Base-by-base conservation (phyloP, 2,329 filamentous ascomycete species). In the Hypoxylon sp. region DNA sequence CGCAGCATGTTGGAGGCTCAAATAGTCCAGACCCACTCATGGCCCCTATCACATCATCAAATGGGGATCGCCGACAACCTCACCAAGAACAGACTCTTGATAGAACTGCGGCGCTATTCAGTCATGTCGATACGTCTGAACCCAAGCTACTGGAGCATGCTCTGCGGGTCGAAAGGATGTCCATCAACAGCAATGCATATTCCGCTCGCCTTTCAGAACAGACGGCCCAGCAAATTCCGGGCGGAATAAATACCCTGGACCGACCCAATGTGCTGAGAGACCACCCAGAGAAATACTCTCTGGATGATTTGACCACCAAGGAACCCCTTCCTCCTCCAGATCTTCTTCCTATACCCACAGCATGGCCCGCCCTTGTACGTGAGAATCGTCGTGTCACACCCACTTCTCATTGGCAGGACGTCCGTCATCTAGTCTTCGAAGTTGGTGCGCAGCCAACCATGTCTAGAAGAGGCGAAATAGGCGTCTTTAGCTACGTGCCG, bases 351-450 rank as follows among this genome's bases (percentile, higher is more conserved):
- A 83, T 93, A 11, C 85, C 87, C 0, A 79, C 81, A 43, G 82
- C 85, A 1, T 81, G 88, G 68, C 78, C 77, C 0, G 91, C 90
- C 7, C 85, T 78, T 0, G 76, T 99, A 0, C 73, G 82, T 0
- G 76, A 79, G n/a, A 97, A 97, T 74, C 78, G 82, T 16, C 87
- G 94, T 14, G 78, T 97, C 5, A 99, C 96, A 0, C 89, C 94
- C 0, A 51, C 77, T 0, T 81, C 82, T 1, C 96, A 99, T 79
- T 97, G 93, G 90, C 96, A 99, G 81, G 96, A 99, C 80, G 95
- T 98, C 46, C 91, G 96, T 0, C 87, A 92, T 55, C 79, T 97
- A n/a, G 85, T 83, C 1, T 82, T 98, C 12, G 83, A 81, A 7
- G 71, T 88, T 76, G 9, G 34, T 52, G 47, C 39, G 41, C 37